These are phyloP conservation scores for Selaginella moellendorffii DNA, from an alignment of 75 land plant species.

Conservation along the genomic window DNA sequence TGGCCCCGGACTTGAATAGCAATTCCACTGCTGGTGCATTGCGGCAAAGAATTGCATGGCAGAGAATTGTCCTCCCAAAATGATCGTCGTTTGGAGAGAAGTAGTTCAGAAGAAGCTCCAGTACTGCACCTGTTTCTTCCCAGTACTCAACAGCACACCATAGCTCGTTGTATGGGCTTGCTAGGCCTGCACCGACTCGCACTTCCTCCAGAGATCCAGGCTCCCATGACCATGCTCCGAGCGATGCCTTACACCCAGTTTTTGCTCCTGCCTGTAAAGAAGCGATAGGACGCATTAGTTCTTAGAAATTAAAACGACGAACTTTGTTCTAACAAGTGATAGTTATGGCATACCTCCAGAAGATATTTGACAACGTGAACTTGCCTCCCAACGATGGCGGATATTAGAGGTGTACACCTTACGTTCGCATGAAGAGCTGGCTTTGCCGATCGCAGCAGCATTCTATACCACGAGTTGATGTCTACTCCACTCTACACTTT, in stretches of 20 bases:
- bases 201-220: conserved; percentile 54
- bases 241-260: conserved; percentile 37
- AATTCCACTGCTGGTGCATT: conserved; percentile 39
- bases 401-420: conserved; percentile 60
- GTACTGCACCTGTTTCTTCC: conserved; percentile 52
- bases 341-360: conserved; percentile 61
- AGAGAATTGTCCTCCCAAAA: conserved; percentile 57
- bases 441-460: conserved; percentile 57
- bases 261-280: conserved; percentile 53
- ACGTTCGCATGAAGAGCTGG: conserved; percentile 51
- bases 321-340: no score
- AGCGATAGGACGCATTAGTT: no score
- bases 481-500: conserved; percentile 68
- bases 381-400: conserved; percentile 62
- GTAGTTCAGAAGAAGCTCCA: conserved; percentile 43
- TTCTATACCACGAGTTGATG: conserved; percentile 46
- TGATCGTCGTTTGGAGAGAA: conserved; percentile 29
- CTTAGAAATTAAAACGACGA: no score
- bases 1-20: conserved; percentile 40
- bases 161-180: conserved; percentile 46
- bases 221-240: conserved; percentile 96
- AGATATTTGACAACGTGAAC: conserved; percentile 38
- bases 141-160: conserved; percentile 93
- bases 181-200: conserved; percentile 77
- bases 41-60: conserved; percentile 68